Base-by-base conservation (phyloP, 2,329 filamentous ascomycete genomes). In the Neopestalotiopsis sp. region DNA sequence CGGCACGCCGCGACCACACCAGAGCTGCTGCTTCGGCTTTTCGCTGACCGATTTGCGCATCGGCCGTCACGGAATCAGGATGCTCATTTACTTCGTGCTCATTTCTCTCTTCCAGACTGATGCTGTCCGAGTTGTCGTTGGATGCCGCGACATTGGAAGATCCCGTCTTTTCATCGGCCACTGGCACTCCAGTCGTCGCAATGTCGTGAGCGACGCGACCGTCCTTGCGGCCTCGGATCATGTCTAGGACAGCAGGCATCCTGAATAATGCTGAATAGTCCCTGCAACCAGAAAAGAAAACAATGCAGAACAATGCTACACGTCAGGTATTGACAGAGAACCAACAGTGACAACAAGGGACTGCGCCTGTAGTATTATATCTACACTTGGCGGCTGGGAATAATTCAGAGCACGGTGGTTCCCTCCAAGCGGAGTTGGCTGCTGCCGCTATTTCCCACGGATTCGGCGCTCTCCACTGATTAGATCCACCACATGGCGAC, bases 21-120 rank as follows among this genome's bases (percentile, higher is more conserved):
- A 63, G 61, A 40, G 61, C 61, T 12, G 38, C 61, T 17, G 61
- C 61, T 24, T 63, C 61, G 38, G 61, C 61, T 20, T 63, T 63
- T n/a, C 34, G 10, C 32, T 40, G 32, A 20, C 61, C 61, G n/a
- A 63, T 34, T 20, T 63, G 61, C 9, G 61, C 61, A 20, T 63
- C 61, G 1, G 30, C 38, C 17, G 61, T 63, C 17, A 63, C 38
- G n/a, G 30, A 24, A 24, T 40, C 61, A 14, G 61, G 61, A 63
- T 63, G 61, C 34, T 63, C 32, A 20, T 14, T 38, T 1, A 42
- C 42, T 30, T 63, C 61, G 0, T 40, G 32, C n/a, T 63, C 61
- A 14, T 63, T 63, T 38, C 61, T 63, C 61, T 63, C 61, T 24
- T 63, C 61, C 24, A 63, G 61, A 12, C 61, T 63, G 5, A 63